phyloP scores from a whole-genome alignment of 1,284 basidiomycete species.

The Baeospora myosura region DNA sequence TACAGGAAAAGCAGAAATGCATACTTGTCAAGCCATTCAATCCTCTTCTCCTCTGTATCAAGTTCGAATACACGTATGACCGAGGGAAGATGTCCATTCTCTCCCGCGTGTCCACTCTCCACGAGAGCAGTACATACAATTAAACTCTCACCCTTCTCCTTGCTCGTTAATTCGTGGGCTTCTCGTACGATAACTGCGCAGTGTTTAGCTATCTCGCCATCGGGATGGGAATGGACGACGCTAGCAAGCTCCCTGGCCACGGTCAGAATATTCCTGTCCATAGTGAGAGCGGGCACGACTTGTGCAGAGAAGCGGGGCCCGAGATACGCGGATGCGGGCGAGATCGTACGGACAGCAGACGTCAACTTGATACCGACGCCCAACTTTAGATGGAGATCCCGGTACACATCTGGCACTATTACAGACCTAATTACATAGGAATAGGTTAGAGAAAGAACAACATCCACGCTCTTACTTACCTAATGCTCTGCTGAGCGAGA shows the following conservation, averaged over 20 bases:
- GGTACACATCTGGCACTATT: constrained; percentile 35
- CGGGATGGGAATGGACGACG: constrained; percentile 35
- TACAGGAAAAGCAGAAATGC: constrained; percentile 8
- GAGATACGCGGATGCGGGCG: constrained; percentile 44
- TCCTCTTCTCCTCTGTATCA: constrained; percentile 38
- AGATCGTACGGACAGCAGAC: constrained; percentile 47
- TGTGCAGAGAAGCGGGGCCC: constrained; percentile 49
- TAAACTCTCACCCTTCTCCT: constrained; percentile 37
- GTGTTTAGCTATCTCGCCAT: constrained; percentile 44
- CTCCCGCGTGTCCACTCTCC: constrained; percentile 40
- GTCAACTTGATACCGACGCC: constrained; percentile 47
- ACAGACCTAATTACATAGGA: constrained; percentile 31
- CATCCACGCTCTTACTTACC: constrained; percentile 24
- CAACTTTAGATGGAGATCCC: constrained; percentile 38
- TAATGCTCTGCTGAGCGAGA: constrained; percentile 43
- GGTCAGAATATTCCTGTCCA: constrained; percentile 47
- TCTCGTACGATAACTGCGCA: constrained; percentile 45
- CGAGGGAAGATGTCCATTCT: constrained; percentile 33
- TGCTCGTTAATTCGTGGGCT: constrained; percentile 38
- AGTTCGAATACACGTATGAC: constrained; percentile 41
- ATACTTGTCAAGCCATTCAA: constrained; percentile 40
- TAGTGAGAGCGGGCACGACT: constrained; percentile 56
- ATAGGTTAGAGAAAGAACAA: background rate
- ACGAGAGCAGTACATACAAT: constrained; percentile 49
- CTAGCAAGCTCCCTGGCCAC: constrained; percentile 46